Base-by-base conservation (phyloP, 257 asterid species). In the Anisodus acutangulus region DNA sequence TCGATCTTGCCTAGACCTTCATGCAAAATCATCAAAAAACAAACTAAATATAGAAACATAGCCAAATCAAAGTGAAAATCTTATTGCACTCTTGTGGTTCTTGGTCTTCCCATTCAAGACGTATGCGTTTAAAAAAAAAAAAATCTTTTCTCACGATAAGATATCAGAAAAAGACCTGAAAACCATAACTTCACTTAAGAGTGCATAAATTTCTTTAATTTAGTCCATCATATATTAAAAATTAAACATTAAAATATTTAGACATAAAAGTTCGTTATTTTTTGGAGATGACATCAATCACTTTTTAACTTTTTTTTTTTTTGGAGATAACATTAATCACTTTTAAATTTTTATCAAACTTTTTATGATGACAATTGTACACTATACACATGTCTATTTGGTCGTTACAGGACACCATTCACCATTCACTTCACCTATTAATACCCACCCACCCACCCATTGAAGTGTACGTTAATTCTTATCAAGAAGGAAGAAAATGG, bases 401-500 rank as follows among this genome's bases (percentile, higher is more conserved):
- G n/a, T 66, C 71, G 15, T 31, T 26, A 64, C 31, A 41, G 26
- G 16, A 39, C 16, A 66, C 19, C 35, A 37, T 68, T 66, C 19
- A 12, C 17, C 54, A 39, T 67, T 67, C 22, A 13, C 51, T 68
- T 68, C 76, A 68, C 51, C 26, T 15, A 68, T 37, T 37, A 15
- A 8, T 69, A 16, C 2, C 3, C 7, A 8, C 31, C 37, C 1
- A 4, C 2, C 68, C 19, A 31, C 3, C 41, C 43, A 10, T 66
- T 35, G 19, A 67, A 67, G 6, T 68, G 9, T 7, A 7, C 2
- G 9, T 9, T 2, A 22, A 81, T 71, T 37, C 1, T 31, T 31
- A 31, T 67, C 9, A 58, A 85, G 66, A 63, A 58, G 68, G 39
- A 54, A 35, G 17, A 70, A 74, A 6, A 87, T 90, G 94, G 91